Base-by-base conservation (phyloP, 352 stramenopile species). In the Phytophthora foliorum region DNA sequence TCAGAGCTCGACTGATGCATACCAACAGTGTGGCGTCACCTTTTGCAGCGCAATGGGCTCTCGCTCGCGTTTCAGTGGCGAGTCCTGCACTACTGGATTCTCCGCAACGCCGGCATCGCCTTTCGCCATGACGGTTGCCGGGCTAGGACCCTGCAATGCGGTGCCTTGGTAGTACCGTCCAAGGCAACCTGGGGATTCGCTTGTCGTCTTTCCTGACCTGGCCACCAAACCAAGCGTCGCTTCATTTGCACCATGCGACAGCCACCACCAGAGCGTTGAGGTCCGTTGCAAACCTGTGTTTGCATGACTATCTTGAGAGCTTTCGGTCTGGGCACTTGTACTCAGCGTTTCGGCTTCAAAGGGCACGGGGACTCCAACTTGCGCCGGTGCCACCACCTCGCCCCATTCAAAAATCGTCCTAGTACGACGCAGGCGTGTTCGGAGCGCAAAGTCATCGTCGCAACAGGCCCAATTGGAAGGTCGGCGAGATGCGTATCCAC, bases 401-500 rank as follows among this genome's bases (percentile, higher is more conserved):
- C 42, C 21, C 46, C 69, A 76, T 73, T 76, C 34, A 42, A 60
- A 25, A 66, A 65, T 73, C 68, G 53, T 46, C 63, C 45, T 39
- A 59, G 31, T 19, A 38, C 68, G 32, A 16, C 57, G 16, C 60
- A 74, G 38, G 51, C 29, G 31, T 25, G 27, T 46, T 14, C 29
- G 53, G 27, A 48, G 10, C 44, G 8, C 14, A 17, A 53, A 38
- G 44, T 16, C 45, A 52, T 60, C 19, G 19, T 29, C 51, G 24
- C 42, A 38, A 55, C 61, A 63, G 50, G 36, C 41, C 38, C 63
- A 61, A 53, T 32, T 56, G 52, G 69, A 78, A 68, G 50, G 36
- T 69, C 50, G 9, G 22, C 25, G 29, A 50, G 13, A 78, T 78
- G 70, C 70, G 59, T 59, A 74, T 72, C 41, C 66, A 75, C 59